A percentile compares a stretch with the other conserved stretches of the same genome.
Evolutionary conservation across 2,329 filamentous ascomycete species (phyloP).

Genomic region (Colletotrichum trifolii): DNA sequence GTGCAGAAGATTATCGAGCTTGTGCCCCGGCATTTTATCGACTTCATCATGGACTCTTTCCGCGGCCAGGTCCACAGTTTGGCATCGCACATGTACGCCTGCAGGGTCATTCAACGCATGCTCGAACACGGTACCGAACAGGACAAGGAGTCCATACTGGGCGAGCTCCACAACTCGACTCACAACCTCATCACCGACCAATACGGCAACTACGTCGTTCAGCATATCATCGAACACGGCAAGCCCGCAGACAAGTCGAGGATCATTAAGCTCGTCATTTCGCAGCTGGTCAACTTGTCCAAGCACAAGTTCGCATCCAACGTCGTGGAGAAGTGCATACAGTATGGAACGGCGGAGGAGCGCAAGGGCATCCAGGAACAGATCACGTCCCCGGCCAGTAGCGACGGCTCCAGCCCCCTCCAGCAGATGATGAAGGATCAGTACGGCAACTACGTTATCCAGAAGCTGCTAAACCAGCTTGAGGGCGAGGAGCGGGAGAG

Average conservation of each 20-base stretch:
- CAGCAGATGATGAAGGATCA: constrained; percentile 86
- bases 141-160: constrained; percentile 78
- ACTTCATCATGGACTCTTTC: constrained; percentile 87
- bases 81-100: constrained; percentile 85
- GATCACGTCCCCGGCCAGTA: constrained; percentile 65
- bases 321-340: constrained; percentile 93
- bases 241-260: constrained; percentile 75
- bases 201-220: constrained; percentile 96
- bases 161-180: constrained; percentile 81
- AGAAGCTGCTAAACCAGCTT: constrained; percentile 80
- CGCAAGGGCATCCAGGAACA: constrained; percentile 74
- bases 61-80: constrained; percentile 78
- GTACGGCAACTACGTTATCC: constrained; percentile 96
- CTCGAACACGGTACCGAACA: constrained; percentile 82
- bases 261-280: constrained; percentile 80
- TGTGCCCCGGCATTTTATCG: constrained; percentile 80
- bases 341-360: constrained; percentile 75
- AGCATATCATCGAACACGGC: constrained; percentile 88
- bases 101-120: constrained; percentile 92
- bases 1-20: constrained; percentile 92
- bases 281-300: constrained; percentile 78
- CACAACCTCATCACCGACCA: constrained; percentile 82
- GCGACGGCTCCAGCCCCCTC: constrained; percentile 76
- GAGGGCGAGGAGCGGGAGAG: constrained; percentile 67
- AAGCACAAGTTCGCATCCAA: constrained; percentile 98